phyloP scores from a whole-genome alignment of 139 green algal genomes.

The Closterium sp. region DNA sequence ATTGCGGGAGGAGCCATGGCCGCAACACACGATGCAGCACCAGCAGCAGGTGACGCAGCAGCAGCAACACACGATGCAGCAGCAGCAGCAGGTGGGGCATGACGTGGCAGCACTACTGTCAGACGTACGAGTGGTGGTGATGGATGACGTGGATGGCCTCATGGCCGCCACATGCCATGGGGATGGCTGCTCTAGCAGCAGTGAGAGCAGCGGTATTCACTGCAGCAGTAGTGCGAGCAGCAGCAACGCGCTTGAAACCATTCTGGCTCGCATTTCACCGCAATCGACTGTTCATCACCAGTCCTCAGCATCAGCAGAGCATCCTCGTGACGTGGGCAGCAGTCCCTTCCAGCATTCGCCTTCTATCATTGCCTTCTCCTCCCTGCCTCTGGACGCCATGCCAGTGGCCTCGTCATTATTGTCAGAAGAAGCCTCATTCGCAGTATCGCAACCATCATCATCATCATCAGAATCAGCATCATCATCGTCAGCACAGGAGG shows the following conservation, averaged over 20 bases:
- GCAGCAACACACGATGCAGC: too few species aligned
- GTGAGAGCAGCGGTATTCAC: not conserved
- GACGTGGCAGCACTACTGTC: not conserved
- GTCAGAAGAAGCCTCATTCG: not conserved
- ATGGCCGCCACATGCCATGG: not conserved
- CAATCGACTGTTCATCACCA: not conserved
- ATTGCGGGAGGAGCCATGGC: not conserved
- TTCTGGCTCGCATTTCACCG: not conserved
- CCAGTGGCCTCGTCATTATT: not conserved
- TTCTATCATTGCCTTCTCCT: not conserved
- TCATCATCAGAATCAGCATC: not conserved
- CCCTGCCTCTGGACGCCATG: not conserved
- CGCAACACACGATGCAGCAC: not conserved
- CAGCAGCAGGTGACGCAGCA: too few species aligned
- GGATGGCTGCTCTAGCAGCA: not conserved
- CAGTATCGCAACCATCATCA: not conserved
- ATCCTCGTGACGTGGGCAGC: not conserved
- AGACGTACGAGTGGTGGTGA: not conserved
- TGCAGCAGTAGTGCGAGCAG: not conserved
- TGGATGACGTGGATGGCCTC: not conserved
- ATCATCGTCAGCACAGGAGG: not conserved
- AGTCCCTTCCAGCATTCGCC: not conserved
- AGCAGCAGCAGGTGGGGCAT: not conserved
- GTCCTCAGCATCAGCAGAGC: not conserved
- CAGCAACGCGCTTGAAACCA: not conserved